Percentiles rank a stretch among this genome's conserved stretches.
Evolutionary conservation across 305 asterid species (phyloP).

Genomic region (Lippia alba): DNA sequence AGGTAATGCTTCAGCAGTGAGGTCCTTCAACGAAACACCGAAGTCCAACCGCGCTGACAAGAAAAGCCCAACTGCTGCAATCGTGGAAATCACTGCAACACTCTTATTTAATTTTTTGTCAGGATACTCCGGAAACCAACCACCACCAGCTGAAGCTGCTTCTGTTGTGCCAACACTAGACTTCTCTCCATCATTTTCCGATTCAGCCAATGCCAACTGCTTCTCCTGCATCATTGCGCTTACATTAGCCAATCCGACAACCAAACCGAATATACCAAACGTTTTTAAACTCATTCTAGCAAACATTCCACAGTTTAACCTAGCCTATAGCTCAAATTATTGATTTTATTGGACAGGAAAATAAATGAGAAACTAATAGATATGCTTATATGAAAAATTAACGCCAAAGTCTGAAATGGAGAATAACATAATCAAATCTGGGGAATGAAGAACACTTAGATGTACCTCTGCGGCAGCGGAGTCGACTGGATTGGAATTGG

Average conservation of each 20-base stretch:
- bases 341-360: neutral
- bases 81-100: conserved; percentile 63
- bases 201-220: conserved; percentile 43
- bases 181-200: conserved; percentile 35
- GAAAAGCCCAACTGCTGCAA: conserved; percentile 81
- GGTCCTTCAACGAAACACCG: conserved; percentile 83
- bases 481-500: conserved; percentile 45
- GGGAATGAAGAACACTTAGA: neutral
- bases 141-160: conserved; percentile 49
- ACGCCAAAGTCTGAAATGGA: neutral
- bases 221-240: conserved; percentile 52
- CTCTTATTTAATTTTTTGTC: conserved; percentile 65
- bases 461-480: conserved; percentile 46
- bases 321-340: neutral
- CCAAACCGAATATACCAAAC: neutral
- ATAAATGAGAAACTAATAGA: neutral
- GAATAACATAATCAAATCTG: neutral
- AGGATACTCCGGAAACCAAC: conserved; percentile 67
- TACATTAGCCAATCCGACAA: conserved; percentile 9
- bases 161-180: conserved; percentile 32
- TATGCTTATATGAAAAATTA: neutral
- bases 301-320: neutral
- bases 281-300: neutral
- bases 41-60: conserved; percentile 71
- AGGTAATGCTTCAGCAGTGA: conserved; percentile 77